Conservation (phyloP, 2,329 filamentous ascomycete species). For the Aspergillus chevalieri region DNA sequence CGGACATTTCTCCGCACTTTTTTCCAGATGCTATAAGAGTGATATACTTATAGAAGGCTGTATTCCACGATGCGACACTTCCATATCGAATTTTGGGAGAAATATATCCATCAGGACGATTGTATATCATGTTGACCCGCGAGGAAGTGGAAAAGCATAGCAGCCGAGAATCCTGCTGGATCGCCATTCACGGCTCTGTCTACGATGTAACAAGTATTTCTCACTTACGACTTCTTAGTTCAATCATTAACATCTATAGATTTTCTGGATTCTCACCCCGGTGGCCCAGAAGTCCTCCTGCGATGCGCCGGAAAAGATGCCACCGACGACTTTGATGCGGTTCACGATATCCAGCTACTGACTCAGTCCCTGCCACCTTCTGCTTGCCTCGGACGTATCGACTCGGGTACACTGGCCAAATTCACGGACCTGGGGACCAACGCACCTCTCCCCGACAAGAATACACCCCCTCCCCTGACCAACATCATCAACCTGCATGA, state of each 20-base stretch:
- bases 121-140: slow-evolving; percentile 33
- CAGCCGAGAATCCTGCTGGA: slow-evolving; percentile 45
- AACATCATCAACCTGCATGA: slow-evolving; percentile 33
- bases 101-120: background rate
- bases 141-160: slow-evolving; percentile 48
- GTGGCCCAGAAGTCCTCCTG: slow-evolving; percentile 28
- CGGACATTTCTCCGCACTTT: no score
- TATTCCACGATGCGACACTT: no score
- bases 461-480: slow-evolving; percentile 20
- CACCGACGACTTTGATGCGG: slow-evolving; percentile 29
- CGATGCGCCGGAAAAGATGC: slow-evolving; percentile 30
- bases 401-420: slow-evolving; percentile 7
- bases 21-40: background rate
- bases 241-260: slow-evolving; percentile 8
- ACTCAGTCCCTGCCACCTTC: slow-evolving; percentile 19
- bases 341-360: slow-evolving; percentile 28
- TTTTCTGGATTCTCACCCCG: slow-evolving; percentile 28
- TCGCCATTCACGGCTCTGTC: slow-evolving; percentile 47
- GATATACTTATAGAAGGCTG: background rate
- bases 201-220: slow-evolving; percentile 44
- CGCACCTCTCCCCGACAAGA: background rate
- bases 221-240: background rate
- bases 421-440: background rate
- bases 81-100: background rate
- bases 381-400: slow-evolving; percentile 20